Base-by-base conservation (phyloP, 2,329 filamentous ascomycete species). In the Leptodontidium sp. region DNA sequence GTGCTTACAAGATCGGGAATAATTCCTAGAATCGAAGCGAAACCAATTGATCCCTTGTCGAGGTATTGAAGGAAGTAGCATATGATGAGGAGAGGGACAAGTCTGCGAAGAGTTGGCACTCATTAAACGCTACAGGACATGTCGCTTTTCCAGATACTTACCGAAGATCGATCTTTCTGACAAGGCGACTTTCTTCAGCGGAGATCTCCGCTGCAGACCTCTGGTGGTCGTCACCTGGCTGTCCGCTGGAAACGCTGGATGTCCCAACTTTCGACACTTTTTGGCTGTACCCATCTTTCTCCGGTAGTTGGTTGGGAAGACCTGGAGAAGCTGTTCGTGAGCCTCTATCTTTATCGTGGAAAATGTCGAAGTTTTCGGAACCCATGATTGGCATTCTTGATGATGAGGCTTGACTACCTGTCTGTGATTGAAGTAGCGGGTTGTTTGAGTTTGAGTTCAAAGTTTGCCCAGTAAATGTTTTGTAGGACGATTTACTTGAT, bases 21-120 rank as follows among this genome's bases (percentile, higher is more conserved):
- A 64, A 88, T 86, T 0, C 85, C 86, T 70, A 87, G 87, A 35
- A 88, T 84, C 4, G 86, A 85, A 0, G 86, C 86, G 71, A 87
- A 87, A 38, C 80, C 82, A 6, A 85, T 72, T 0, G 81, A 85
- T 0, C 83, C 85, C 79, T 85, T 72, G 58, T 71, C 65, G 24
- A 65, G 78, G 74, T 63, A 63, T 21, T 67, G 65, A 17, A 67
- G 65, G 21, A 58, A 50, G 40, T 65, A 65, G 21, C 52, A 58
- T 47, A 65, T 49, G 43, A 55, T 35, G 38, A 65, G 55, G 17
- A 58, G 55, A 21, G 52, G 55, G 49, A 58, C 64, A 8, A 32
- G 53, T 52, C 43, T 58, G 15, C 21, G 4, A 12, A 29, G 8
- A 4, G 24, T 29, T 11, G 9, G 38, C 38, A 29, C 21, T 50